Evolutionary conservation across 352 stramenopile genomes (phyloP).

Genomic region (Stramenopiles sp.): DNA sequence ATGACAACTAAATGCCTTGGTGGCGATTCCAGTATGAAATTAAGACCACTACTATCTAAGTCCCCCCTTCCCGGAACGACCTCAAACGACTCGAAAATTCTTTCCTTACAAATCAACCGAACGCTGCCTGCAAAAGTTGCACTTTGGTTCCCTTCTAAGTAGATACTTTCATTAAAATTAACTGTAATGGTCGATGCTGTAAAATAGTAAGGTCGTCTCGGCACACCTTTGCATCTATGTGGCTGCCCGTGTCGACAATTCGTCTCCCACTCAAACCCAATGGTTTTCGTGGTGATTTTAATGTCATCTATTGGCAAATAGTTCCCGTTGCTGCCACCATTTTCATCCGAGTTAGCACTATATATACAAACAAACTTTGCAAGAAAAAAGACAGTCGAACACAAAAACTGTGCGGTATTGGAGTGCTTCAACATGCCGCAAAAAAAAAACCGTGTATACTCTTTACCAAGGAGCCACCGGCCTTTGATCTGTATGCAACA

Average conservation of each 20-base stretch:
- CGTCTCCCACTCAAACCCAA: conserved; percentile 6
- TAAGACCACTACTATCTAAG: neutral
- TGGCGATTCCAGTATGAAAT: neutral
- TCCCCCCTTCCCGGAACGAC: neutral
- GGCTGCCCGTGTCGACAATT: neutral
- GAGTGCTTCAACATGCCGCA: no score
- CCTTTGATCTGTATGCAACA: no score
- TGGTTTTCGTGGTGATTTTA: neutral
- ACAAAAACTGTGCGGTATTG: no score
- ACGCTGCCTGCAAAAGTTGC: neutral
- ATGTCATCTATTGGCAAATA: neutral
- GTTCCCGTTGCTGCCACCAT: neutral
- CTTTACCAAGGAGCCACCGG: no score
- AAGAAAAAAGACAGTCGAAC: no score
- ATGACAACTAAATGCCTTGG: neutral
- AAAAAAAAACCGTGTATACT: no score
- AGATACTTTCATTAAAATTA: conserved; percentile 4
- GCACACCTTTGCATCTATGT: neutral
- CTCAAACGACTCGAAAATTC: conserved; percentile 3
- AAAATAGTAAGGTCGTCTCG: conserved; percentile 1
- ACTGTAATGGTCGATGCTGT: neutral
- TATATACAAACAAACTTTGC: neutral
- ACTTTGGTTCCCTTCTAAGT: neutral
- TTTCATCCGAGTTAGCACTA: neutral
- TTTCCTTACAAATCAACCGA: neutral